Evolutionary conservation across 768 basidiomycete genomes (phyloP), one percentile per base, ranked within the genome.

Genomic region (Rhizopogon salebrosus): DNA sequence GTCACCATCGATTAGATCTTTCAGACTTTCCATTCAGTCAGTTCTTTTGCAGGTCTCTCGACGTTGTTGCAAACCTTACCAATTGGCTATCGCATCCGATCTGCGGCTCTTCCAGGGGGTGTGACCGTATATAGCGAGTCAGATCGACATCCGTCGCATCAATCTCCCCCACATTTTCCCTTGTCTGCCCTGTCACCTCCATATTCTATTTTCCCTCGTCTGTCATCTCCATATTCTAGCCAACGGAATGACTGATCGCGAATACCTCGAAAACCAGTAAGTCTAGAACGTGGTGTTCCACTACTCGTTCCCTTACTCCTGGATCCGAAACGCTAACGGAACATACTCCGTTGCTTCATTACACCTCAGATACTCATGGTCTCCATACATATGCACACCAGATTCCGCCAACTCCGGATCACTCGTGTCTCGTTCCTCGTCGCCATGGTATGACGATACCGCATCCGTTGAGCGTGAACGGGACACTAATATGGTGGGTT

Each of bases 401-500:
- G n/a, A n/a, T n/a, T n/a, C n/a, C n/a, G n/a, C n/a, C n/a, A n/a
- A n/a, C n/a, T n/a, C 13, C 18, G 48, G 23, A 31, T 41, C 37
- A 35, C 18, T 34, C 31, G 31, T 45, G 14, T 29, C 29, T 4
- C 29, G 29, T n/a, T n/a, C 41, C 41, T 51, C 53, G 26, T 45
- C 54, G 41, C 58, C 53, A 35, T 53, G 53, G 56, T 53, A 52
- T 35, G n/a, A 41, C 13, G 40, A 57, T 45, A 46, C 14, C 8
- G 29, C 36, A 38, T 53, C 50, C 13, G 37, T 35, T 1, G 46
- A 36, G 18, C 56, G 57, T 31, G 64, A 60, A 57, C 60, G 57
- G 58, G 13, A 34, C 31, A 34, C 13, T 13, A 63, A 61, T 59
- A 49, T 57, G n/a, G 59, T 63, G 9, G 45, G 45, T 29, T 45